phyloP scores from a whole-genome alignment of 2,329 filamentous ascomycete species.

The Parastagonospora nodorum region DNA sequence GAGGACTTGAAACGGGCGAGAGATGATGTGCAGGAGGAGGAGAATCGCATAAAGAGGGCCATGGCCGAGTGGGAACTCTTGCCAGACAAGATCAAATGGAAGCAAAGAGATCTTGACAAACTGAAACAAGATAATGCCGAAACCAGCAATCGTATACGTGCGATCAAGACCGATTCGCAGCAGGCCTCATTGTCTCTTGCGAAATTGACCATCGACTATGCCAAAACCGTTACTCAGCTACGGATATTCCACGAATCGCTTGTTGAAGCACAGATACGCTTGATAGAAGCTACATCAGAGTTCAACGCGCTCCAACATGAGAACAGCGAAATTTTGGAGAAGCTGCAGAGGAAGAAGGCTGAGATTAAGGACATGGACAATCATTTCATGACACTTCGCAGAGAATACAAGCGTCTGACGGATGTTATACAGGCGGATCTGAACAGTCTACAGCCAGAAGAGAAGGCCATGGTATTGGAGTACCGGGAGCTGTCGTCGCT shows the following conservation, averaged over 20 bases:
- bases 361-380: constrained; percentile 23
- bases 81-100: constrained; percentile 67
- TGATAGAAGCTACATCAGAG: constrained; percentile 85
- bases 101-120: constrained; percentile 53
- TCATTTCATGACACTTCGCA: constrained; percentile 10
- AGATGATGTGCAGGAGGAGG: constrained; percentile 61
- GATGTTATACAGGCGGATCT: constrained; percentile 20
- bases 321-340: constrained; percentile 53
- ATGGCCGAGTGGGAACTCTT: constrained; percentile 68
- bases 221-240: constrained; percentile 66
- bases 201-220: constrained; percentile 57
- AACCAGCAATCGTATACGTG: constrained; percentile 55
- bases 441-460: constrained; percentile 29
- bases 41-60: constrained; percentile 69
- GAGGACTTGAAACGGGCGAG: constrained; percentile 8
- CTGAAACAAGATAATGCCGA: constrained; percentile 48
- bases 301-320: constrained; percentile 68
- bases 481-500: constrained; percentile 25
- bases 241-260: constrained; percentile 66
- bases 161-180: constrained; percentile 50
- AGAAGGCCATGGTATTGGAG: constrained; percentile 24
- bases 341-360: constrained; percentile 34
- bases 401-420: constrained; percentile 19
- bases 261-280: constrained; percentile 70
- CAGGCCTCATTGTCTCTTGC: constrained; percentile 49